Percentiles rank a stretch among this genome's conserved stretches.
These are phyloP conservation scores for Diaporthe ilicicola DNA, from an alignment of 2,329 filamentous ascomycete genomes.

Conservation along the genomic window DNA sequence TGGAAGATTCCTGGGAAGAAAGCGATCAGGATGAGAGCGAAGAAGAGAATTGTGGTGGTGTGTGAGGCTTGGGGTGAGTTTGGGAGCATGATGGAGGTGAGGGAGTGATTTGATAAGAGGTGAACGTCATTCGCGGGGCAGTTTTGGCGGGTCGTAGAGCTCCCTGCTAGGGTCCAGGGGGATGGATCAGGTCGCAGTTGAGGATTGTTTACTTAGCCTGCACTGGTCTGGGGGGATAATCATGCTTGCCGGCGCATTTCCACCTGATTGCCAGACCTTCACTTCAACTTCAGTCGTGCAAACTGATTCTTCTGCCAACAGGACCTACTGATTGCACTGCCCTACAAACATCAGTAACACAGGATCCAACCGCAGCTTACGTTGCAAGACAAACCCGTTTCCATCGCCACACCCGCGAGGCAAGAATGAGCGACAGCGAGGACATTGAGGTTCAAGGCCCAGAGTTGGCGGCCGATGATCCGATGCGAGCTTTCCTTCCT, in stretches of 20 bases:
- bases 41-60: slow-evolving; percentile 53
- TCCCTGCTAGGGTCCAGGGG: slow-evolving; percentile 1
- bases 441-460: slow-evolving; percentile 66
- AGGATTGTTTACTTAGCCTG: slow-evolving; percentile 3
- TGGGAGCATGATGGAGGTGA: slow-evolving; percentile 12
- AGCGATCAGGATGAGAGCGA: slow-evolving; percentile 57
- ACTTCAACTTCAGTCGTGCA: not conserved
- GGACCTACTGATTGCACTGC: not conserved
- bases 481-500: slow-evolving; percentile 80
- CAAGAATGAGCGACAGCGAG: slow-evolving; percentile 67
- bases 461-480: slow-evolving; percentile 68
- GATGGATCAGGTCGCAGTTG: not conserved
- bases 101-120: slow-evolving; percentile 4
- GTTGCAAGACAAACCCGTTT: not conserved
- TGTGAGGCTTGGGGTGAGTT: slow-evolving; percentile 34
- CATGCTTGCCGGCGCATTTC: slow-evolving; percentile 14
- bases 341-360: not conserved
- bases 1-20: slow-evolving; percentile 65
- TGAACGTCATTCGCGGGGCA: slow-evolving; percentile 33
- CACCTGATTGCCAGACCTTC: not conserved
- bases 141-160: slow-evolving; percentile 16
- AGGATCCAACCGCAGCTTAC: not conserved
- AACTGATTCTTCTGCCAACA: not conserved
- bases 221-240: not conserved
- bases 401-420: not conserved